Evolutionary conservation across 2,329 filamentous ascomycete genomes (phyloP), one percentile per base, ranked within the genome.

Genomic region (Neophaeococcomyces aloes): DNA sequence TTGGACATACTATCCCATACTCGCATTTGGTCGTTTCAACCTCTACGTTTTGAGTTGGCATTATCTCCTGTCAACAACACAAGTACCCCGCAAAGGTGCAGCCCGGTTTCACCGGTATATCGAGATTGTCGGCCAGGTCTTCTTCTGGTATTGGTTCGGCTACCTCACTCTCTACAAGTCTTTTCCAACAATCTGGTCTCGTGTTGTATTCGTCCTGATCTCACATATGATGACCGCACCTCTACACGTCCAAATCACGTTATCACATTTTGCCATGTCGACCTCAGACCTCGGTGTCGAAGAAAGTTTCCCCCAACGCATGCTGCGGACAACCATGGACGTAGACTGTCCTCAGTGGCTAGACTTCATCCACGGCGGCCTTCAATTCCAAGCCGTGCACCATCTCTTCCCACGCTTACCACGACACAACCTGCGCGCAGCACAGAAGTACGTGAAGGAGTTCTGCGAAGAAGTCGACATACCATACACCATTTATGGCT

Each of bases 211-310:
- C 61, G 67, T 94, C 55, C 68, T 93, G 59, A 65, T 91, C 56
- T 87, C 82, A 57, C 86, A 94, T 59, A 74, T 86, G 57, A 72
- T 86, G 17, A 85, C 85, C 7, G 83, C 83, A 62, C 81, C 86
- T 2, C 67, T 94, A 39, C 87, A 94, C 60, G 75, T 88, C 11
- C 87, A 94, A 61, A 93, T 94, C 59, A 91, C 86, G 0, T 74
- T 94, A 14, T 91, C 84, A 2, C 87, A 94, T 63, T 94, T 93
- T 63, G 84, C 84, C 51, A 94, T 94, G 86, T 88, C 84, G 54
- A 94, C 87, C 0, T 75, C 84, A 10, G 85, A 94, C 55, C 71
- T 94, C 7, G 87, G 87, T 0, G 78, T 82, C 1, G 71, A 79
- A 40, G 87, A 94, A 60, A 91, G 84, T 0, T 94, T 94, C 60